These are phyloP conservation scores for Ampelomyces quisqualis DNA, from an alignment of 2,329 filamentous ascomycete species.

Conservation along the genomic window DNA sequence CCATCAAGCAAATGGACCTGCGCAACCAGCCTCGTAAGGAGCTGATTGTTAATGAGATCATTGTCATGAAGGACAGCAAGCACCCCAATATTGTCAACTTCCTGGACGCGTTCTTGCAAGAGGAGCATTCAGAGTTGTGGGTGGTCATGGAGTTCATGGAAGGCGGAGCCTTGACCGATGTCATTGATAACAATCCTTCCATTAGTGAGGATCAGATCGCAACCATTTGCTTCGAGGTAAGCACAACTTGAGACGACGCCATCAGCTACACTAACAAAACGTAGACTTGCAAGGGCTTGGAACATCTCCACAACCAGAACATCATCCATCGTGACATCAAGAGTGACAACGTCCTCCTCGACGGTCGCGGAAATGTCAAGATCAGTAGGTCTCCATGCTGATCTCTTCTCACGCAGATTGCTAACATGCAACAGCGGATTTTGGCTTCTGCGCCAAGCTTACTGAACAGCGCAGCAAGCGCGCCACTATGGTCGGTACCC, in stretches of 20 bases:
- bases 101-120: constrained; percentile 91
- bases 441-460: constrained; percentile 98
- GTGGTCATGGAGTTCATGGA: constrained; percentile 99
- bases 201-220: constrained; percentile 98
- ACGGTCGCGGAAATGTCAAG: constrained; percentile 93
- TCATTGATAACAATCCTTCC: constrained; percentile 94
- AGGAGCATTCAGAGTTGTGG: constrained; percentile 95
- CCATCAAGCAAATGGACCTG: constrained; percentile 99
- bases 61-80: constrained; percentile 99
- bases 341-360: constrained; percentile 95
- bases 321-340: constrained; percentile 99
- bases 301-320: constrained; percentile 91
- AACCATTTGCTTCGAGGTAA: constrained; percentile 92
- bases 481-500: constrained; percentile 97
- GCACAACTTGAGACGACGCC: constrained; percentile 26
- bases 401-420: background rate
- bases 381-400: constrained; percentile 69
- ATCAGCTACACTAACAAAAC: constrained; percentile 25
- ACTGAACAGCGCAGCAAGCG: constrained; percentile 96
- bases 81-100: constrained; percentile 99
- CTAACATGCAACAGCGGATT: constrained; percentile 69
- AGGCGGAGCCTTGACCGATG: constrained; percentile 92
- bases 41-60: constrained; percentile 98
- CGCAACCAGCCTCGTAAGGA: constrained; percentile 97
- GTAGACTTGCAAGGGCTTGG: constrained; percentile 90